Evolutionary conservation across 108 stramenopile species (phyloP).

Genomic region (Pseudonitzschia multiseries): DNA sequence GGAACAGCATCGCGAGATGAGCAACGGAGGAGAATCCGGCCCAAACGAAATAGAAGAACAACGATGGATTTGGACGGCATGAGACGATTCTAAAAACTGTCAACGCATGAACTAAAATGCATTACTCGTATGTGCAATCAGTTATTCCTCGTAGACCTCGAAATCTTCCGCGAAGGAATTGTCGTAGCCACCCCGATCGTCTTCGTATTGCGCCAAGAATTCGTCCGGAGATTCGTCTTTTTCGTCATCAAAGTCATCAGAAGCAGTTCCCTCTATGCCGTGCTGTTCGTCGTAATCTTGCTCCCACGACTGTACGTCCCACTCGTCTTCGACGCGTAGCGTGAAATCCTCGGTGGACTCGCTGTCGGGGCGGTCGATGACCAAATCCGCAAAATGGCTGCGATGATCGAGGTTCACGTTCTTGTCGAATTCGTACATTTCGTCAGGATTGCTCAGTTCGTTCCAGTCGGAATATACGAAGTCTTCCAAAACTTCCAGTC

Average conservation of each 20-base stretch:
- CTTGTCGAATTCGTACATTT: slow-evolving; percentile 18
- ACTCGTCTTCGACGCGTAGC: slow-evolving; percentile 12
- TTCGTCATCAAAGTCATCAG: not conserved
- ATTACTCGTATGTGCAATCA: too few relatives aligned
- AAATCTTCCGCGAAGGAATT: not conserved
- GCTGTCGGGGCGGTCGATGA: not conserved
- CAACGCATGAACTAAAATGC: too few relatives aligned
- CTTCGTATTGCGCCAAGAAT: not conserved
- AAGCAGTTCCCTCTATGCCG: not conserved
- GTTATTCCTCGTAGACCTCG: too few relatives aligned
- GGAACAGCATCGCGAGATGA: too few relatives aligned
- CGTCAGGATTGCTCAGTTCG: slow-evolving; percentile 6
- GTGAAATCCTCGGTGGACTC: slow-evolving; percentile 16
- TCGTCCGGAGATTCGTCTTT: not conserved
- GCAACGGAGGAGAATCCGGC: too few relatives aligned
- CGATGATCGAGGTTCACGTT: slow-evolving; percentile 6
- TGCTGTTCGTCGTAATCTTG: slow-evolving; percentile 6
- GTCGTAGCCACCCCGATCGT: not conserved
- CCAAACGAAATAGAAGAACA: too few relatives aligned
- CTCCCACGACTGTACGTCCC: slow-evolving; percentile 15
- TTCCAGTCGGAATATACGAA: slow-evolving; percentile 7
- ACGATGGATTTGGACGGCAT: too few relatives aligned
- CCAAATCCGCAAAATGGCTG: slow-evolving; percentile 6
- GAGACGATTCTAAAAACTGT: too few relatives aligned
- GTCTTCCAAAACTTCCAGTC: slow-evolving; percentile 10